Base-by-base conservation (phyloP, 768 basidiomycete species). In the Suillus subalutaceus region DNA sequence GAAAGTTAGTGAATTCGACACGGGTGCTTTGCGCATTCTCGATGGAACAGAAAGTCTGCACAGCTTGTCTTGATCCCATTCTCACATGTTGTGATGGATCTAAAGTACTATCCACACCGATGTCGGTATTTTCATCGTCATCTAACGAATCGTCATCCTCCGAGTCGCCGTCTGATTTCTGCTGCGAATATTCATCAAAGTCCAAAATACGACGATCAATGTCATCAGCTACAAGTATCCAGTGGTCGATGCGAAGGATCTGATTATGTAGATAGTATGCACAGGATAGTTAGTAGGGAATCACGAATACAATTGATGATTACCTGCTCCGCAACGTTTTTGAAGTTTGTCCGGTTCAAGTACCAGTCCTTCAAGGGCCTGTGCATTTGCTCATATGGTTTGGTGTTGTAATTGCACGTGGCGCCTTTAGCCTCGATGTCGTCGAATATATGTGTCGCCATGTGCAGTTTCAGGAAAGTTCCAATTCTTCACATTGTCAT, bases 401-500 rank as follows among this genome's bases (percentile, higher is more conserved):
- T 76, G 7, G 79, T 78, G 37, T 74, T 77, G 61, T 74, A 79
- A 40, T 77, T 76, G 0, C 63, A 23, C 0, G 77, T 70, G 0
- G 67, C 75, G 16, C 79, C 80, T 59, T 80, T 79, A 44, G 43
- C 43, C 43, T 44, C 18, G 0, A 44, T 44, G 43, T 44, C 18
- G 0, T 44, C 43, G 0, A 44, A 44, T 44, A 44, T 44, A 44
- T 44, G 18, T 44, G 16, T 43, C 0, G 8, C 20, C 43, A 44
- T 66, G 44, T 81, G 79, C 0, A 68, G 53, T 66, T 81, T 81
- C 0, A n/a, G 75, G 77, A 56, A 79, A 79, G 35, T 77, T 69
- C 73, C 75, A 78, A 30, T 66, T 76, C 76, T 67, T 69, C 46
- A 20, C 6, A 2, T 30, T 63, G 18, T 52, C 40, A 9, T 63